A percentile compares a stretch with the other conserved stretches of the same genome.
Conservation (phyloP, 179 eudicot species). For the Sideroxylon spinosum region DNA sequence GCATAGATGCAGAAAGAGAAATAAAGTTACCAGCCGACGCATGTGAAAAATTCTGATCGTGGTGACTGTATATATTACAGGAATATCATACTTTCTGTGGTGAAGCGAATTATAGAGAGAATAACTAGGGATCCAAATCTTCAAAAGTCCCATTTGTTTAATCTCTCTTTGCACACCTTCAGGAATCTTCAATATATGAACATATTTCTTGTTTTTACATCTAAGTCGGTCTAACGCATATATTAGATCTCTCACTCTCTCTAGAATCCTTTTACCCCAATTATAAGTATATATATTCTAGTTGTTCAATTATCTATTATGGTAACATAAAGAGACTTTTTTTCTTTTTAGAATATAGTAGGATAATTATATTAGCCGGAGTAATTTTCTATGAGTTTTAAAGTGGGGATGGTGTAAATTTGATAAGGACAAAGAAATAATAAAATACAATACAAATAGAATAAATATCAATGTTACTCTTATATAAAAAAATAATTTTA, state of each 20-base stretch:
- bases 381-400: too few relatives aligned
- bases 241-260: not conserved
- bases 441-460: too few relatives aligned
- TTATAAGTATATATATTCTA: too few relatives aligned
- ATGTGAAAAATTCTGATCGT: constrained; percentile 32
- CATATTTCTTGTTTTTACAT: not conserved
- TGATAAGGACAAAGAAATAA: too few relatives aligned
- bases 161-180: not conserved
- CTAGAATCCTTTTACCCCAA: not conserved
- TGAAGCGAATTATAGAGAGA: not conserved
- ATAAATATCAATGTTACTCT: too few relatives aligned
- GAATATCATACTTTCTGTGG: constrained; percentile 23
- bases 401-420: too few relatives aligned
- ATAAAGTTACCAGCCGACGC: constrained; percentile 16
- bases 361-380: too few relatives aligned
- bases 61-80: constrained; percentile 12
- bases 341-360: too few relatives aligned
- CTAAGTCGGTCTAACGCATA: not conserved
- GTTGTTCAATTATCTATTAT: too few relatives aligned
- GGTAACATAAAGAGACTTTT: too few relatives aligned
- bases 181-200: not conserved
- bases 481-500: too few relatives aligned
- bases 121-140: constrained; percentile 12
- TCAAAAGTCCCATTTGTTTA: constrained; percentile 8
- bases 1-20: not conserved